Conservation (phyloP, 1,284 basidiomycete genomes). For the Leucoagaricus sp. region DNA sequence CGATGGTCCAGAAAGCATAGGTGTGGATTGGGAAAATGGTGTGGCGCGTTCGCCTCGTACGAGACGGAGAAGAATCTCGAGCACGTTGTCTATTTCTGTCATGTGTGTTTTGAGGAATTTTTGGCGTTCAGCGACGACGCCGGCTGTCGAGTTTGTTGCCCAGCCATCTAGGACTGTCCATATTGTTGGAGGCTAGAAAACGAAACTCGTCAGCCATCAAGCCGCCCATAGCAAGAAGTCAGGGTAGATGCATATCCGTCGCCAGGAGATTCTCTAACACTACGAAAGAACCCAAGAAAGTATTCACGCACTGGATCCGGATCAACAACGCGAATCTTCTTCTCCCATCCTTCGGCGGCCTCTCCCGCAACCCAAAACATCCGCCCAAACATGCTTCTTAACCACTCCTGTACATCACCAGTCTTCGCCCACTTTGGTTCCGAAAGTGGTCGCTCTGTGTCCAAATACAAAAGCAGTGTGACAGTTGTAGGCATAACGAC, state of each 20-base stretch:
- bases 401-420: constrained; percentile 91
- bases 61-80: constrained; percentile 88
- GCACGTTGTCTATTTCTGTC: constrained; percentile 75
- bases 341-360: constrained; percentile 84
- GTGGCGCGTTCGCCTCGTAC: constrained; percentile 86
- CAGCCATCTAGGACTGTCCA: constrained; percentile 87
- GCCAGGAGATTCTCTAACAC: too few species aligned
- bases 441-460: constrained; percentile 84
- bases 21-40: constrained; percentile 59
- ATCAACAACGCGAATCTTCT: constrained; percentile 89
- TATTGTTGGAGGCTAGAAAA: constrained; percentile 82
- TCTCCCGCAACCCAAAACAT: constrained; percentile 79
- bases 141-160: constrained; percentile 79
- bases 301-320: constrained; percentile 78
- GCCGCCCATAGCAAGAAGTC: too few species aligned
- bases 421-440: constrained; percentile 97
- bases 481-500: constrained; percentile 50
- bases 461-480: constrained; percentile 70
- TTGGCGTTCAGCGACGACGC: constrained; percentile 74
- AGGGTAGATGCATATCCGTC: too few species aligned
- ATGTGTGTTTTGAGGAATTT: constrained; percentile 88
- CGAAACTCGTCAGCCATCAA: constrained; percentile 5
- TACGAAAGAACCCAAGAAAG: too few species aligned
- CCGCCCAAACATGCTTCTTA: constrained; percentile 83
- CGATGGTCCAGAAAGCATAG: constrained; percentile 58